Evolutionary conservation across 2,329 filamentous ascomycete genomes (phyloP).

Genomic region (Claviceps sp.): DNA sequence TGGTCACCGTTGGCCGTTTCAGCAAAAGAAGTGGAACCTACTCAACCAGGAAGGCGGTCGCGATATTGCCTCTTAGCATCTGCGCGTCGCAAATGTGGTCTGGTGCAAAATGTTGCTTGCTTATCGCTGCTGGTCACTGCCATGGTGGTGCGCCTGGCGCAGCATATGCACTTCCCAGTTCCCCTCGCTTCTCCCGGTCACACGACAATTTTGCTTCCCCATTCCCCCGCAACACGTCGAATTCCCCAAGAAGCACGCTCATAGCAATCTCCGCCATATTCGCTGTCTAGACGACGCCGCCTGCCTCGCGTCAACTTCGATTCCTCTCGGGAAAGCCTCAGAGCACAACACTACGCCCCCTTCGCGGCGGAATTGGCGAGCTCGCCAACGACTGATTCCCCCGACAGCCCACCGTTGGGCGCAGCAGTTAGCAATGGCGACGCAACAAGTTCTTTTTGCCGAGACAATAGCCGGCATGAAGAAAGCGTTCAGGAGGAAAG

Average conservation of each 20-base stretch:
- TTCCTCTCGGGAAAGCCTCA: neutral
- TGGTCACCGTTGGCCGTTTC: neutral
- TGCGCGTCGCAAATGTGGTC: neutral
- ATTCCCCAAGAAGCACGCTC: neutral
- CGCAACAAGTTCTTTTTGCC: constrained; percentile 48
- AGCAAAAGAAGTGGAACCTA: neutral
- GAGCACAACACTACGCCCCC: neutral
- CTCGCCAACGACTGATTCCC: neutral
- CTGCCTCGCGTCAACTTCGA: neutral
- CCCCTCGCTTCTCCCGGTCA: constrained; percentile 2
- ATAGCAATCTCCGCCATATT: neutral
- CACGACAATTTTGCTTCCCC: neutral
- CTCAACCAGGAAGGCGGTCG: neutral
- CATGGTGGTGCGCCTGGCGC: neutral
- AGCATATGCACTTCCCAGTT: neutral
- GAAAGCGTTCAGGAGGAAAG: constrained; percentile 50
- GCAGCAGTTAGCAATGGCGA: constrained; percentile 21
- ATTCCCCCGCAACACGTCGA: neutral
- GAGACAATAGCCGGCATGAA: constrained; percentile 58
- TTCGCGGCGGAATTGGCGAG: neutral
- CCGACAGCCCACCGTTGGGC: neutral
- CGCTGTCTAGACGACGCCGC: neutral
- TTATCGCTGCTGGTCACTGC: neutral
- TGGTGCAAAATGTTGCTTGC: neutral
- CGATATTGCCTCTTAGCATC: neutral